Evolutionary conservation across 1,139 yeast genomes (phyloP), one percentile per base, ranked within the genome.

Genomic region (Hansenula sp.): DNA sequence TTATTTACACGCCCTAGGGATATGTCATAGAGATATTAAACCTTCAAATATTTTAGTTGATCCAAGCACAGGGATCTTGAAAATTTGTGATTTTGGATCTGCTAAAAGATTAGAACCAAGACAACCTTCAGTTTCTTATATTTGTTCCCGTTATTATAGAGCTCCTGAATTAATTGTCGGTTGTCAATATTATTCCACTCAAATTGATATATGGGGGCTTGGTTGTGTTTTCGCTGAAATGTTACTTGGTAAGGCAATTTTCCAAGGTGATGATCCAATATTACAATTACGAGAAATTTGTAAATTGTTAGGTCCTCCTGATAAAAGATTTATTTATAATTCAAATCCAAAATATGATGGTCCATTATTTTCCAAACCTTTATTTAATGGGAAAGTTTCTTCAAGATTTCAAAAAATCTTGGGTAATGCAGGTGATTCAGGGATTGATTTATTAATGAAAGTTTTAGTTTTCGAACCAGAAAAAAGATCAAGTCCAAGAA

Each of bases 151-250:
- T 58, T 85, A 83, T 61, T 85, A 85, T 63, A 74, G 94, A 60
- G 93, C 94, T 3, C 95, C 95, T 1, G 95, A 85, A 63, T 68
- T 85, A 50, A 84, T 85, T 57, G 80, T 85, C 48, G 95, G 93
- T 1, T 84, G 89, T 57, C 77, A 85, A 35, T 71, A 79, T 41
- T 86, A 86, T 59, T 76, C 90, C 3, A 84, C 93, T 8, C 85
- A 84, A 58, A 84, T 86, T 47, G 95, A 86, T 61, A 79, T 84
- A 47, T 86, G 95, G 95, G 93, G 93, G 1, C 70, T 84, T 45
- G 95, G 95, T 1, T 86, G 95, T 71, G 93, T 85, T 10, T 70
- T 85, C 52, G 93, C 93, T 17, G 94, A 86, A 63, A 84, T 86
- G 91, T 75, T 84, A 51, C 71, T 84, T 57, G 91, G 93, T 29